phyloP scores from a whole-genome alignment of 495 filamentous ascomycete genomes.

The Daldinia childiae region DNA sequence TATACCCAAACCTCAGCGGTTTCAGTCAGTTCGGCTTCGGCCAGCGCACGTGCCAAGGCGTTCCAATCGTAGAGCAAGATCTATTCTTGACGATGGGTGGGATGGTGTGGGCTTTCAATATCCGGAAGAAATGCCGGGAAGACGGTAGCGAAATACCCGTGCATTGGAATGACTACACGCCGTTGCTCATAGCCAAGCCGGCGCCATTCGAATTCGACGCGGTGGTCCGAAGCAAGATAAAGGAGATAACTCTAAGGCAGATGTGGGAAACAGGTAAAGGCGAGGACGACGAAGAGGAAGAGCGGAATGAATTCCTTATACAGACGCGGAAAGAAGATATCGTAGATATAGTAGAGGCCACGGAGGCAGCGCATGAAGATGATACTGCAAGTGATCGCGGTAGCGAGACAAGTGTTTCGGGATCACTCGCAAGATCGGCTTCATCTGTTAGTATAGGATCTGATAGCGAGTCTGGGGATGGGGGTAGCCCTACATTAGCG shows the following conservation, averaged over 20 bases:
- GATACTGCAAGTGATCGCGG: conserved; percentile 33
- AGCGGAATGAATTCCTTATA: conserved; percentile 19
- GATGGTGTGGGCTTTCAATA: conserved; percentile 66
- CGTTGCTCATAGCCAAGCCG: conserved; percentile 65
- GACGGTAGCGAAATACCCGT: conserved; percentile 53
- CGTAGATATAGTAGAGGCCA: not conserved
- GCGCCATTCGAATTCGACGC: conserved; percentile 58
- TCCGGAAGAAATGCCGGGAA: conserved; percentile 54
- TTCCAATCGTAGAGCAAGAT: conserved; percentile 64
- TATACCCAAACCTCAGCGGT: conserved; percentile 63
- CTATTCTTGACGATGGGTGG: conserved; percentile 66
- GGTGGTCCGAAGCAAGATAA: conserved; percentile 48
- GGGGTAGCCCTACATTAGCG: not conserved
- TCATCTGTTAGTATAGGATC: conserved; percentile 27
- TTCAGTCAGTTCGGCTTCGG: conserved; percentile 70
- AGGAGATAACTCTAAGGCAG: conserved; percentile 37
- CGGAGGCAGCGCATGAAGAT: conserved; percentile 2
- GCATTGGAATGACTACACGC: conserved; percentile 61
- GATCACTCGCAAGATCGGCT: conserved; percentile 20
- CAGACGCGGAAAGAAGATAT: not conserved
- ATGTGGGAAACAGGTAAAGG: conserved; percentile 52
- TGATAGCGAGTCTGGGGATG: conserved; percentile 26
- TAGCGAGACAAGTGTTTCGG: conserved; percentile 31
- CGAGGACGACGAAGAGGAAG: conserved; percentile 40
- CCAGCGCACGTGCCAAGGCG: conserved; percentile 66